A percentile compares a stretch with the other conserved stretches of the same genome.
Conservation (phyloP, 164 flowering plant genomes). For the Dillenia turbinata region DNA sequence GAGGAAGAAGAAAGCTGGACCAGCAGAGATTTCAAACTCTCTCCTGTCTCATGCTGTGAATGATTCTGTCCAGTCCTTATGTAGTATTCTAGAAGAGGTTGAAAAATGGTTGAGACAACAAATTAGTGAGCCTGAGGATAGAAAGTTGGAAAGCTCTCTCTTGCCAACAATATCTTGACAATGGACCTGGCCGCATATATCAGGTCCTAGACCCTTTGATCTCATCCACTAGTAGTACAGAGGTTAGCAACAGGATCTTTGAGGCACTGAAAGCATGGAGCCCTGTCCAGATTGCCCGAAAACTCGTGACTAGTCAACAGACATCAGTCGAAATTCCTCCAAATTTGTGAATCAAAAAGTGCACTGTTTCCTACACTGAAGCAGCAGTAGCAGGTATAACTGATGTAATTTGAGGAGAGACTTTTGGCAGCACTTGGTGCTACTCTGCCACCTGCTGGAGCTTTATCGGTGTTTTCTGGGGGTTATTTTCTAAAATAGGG, state of each 20-base stretch:
- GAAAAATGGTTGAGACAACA: conserved; percentile 45
- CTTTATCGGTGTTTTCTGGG: no score
- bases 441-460: no score
- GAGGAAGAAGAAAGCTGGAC: conserved; percentile 72
- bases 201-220: conserved; percentile 29
- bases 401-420: no score
- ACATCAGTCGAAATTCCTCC: conserved; percentile 34
- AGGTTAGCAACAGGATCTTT: conserved; percentile 43
- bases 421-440: no score
- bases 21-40: conserved; percentile 32
- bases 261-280: conserved; percentile 53
- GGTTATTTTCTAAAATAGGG: no score
- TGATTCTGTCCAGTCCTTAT: conserved; percentile 40
- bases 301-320: conserved; percentile 37
- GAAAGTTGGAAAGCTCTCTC: conserved; percentile 35
- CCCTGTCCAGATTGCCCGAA: conserved; percentile 47
- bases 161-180: conserved; percentile 18
- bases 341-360: conserved; percentile 51
- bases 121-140: conserved; percentile 38
- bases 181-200: conserved; percentile 63
- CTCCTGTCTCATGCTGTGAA: conserved; percentile 30
- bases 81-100: conserved; percentile 40
- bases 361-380: conserved; percentile 39
- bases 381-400: conserved; percentile 20
- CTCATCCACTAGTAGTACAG: conserved; percentile 25